Percentiles rank a stretch among this genome's conserved stretches.
Conservation (phyloP, 2,329 filamentous ascomycete genomes). For the Claviceps sorghi region DNA sequence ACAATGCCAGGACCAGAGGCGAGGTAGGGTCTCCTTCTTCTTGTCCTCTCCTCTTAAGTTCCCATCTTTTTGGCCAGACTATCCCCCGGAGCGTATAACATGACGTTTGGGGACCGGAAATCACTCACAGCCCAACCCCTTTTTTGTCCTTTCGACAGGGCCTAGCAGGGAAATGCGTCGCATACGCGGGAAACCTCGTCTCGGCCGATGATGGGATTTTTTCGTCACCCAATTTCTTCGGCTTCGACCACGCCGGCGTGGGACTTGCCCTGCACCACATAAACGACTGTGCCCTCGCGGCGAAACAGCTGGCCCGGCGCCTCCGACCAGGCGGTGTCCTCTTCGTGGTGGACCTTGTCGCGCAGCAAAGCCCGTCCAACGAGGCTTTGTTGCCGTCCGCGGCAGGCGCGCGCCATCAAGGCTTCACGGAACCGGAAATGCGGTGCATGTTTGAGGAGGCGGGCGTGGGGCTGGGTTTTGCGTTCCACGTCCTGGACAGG, state of each 20-base stretch:
- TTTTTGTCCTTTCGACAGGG: constrained; percentile 21
- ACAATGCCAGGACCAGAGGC: constrained; percentile 45
- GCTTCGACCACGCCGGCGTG: constrained; percentile 54
- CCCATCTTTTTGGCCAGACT: not conserved
- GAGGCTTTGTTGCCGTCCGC: constrained; percentile 4
- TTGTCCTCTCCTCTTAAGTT: not conserved
- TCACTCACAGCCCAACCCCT: too few relatives aligned
- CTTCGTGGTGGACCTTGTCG: constrained; percentile 53
- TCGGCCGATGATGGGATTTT: constrained; percentile 34
- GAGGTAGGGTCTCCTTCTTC: constrained; percentile 24
- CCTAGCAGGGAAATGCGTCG: constrained; percentile 38
- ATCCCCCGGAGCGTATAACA: too few relatives aligned
- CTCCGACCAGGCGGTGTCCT: constrained; percentile 52
- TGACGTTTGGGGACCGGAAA: too few relatives aligned
- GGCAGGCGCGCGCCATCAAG: constrained; percentile 47
- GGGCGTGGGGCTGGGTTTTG: constrained; percentile 42
- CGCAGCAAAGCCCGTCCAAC: constrained; percentile 27
- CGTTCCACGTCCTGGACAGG: constrained; percentile 37
- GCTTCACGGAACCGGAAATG: constrained; percentile 48
- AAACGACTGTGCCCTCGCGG: constrained; percentile 45
- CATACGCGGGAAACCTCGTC: constrained; percentile 43
- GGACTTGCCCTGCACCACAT: constrained; percentile 55
- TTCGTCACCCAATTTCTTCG: constrained; percentile 44
- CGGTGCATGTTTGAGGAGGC: constrained; percentile 47
- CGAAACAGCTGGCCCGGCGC: constrained; percentile 43